Conservation (phyloP, 305 asterid genomes). For the Fraxinus albicans region DNA sequence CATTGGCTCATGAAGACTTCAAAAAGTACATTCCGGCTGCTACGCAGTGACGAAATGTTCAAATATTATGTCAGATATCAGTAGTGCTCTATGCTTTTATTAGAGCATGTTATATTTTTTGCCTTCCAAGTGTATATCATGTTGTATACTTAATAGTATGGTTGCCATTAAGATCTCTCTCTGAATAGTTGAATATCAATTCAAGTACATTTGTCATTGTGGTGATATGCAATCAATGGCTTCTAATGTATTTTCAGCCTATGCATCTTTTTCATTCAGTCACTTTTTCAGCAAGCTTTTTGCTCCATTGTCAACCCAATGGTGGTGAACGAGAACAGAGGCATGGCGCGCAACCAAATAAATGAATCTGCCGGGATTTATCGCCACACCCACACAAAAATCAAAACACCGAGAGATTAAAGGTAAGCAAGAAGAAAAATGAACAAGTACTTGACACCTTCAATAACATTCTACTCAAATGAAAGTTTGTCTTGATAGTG, state of each 20-base stretch:
- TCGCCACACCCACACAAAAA: not conserved
- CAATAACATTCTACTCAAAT: too few relatives aligned
- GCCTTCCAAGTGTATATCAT: not conserved
- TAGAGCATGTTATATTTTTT: not conserved
- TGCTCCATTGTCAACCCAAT: not conserved
- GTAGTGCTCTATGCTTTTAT: not conserved
- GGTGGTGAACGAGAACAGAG: too few relatives aligned
- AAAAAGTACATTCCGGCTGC: constrained; percentile 25
- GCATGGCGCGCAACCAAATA: too few relatives aligned
- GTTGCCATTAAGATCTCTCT: not conserved
- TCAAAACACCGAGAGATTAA: not conserved
- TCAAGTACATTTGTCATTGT: not conserved
- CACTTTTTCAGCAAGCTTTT: not conserved
- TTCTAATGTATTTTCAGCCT: not conserved
- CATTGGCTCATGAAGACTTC: constrained; percentile 63
- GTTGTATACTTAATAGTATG: not conserved
- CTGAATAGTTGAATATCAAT: not conserved
- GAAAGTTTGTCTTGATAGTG: too few relatives aligned
- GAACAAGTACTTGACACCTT: too few relatives aligned
- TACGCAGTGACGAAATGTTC: not conserved
- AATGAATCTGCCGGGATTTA: not conserved
- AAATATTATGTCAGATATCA: not conserved
- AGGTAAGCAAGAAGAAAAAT: too few relatives aligned
- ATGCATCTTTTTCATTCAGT: not conserved
- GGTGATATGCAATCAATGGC: not conserved